Evolutionary conservation across 2,329 filamentous ascomycete species (phyloP), one percentile per base, ranked within the genome.

Genomic region (Neoscytalidium dimidiatum): DNA sequence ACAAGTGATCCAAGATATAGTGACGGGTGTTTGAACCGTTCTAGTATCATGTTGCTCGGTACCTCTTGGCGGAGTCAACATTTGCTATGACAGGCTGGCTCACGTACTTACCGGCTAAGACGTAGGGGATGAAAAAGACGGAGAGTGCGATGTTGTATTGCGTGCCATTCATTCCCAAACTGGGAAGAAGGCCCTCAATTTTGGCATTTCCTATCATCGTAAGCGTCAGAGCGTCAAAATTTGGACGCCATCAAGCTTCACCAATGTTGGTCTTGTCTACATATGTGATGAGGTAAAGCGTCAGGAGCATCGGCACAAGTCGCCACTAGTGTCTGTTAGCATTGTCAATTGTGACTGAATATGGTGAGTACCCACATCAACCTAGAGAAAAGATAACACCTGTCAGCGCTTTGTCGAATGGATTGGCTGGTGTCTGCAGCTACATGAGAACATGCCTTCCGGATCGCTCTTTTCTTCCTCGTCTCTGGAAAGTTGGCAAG

Each of bases 131-230:
- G 70, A 90, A 90, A 73, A 88, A 90, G 0, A 90, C 71, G 0
- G 86, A 89, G 44, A 89, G 70, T 0, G 86, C 85, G 0, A 84
- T 85, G 1, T 90, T 79, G 68, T 90, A 90, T 67, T 89, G 79
- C 48, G 88, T 85, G 1, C 85, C 86, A 11, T 51, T 38, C 62
- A 76, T 68, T 5, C 66, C 41, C 5, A 72, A 62, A 6, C 70
- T 67, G 17, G 65, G 67, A 17, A 67, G 68, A 8, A 75, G 65
- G 14, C 72, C 70, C 58, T 76, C 72, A 35, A 80, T 73, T 21
- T 73, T 73, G 62, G 71, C 79, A 81, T 85, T 88, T 23, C 67
- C 70, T 43, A 78, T 61, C 14, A 3, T 1, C 5, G 31, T 53
- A 9, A 53, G 51, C 49, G 23, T 28, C 14, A 23, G 3, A 28